phyloP scores from a whole-genome alignment of 352 stramenopile genomes.

The Bremia lactucae region DNA sequence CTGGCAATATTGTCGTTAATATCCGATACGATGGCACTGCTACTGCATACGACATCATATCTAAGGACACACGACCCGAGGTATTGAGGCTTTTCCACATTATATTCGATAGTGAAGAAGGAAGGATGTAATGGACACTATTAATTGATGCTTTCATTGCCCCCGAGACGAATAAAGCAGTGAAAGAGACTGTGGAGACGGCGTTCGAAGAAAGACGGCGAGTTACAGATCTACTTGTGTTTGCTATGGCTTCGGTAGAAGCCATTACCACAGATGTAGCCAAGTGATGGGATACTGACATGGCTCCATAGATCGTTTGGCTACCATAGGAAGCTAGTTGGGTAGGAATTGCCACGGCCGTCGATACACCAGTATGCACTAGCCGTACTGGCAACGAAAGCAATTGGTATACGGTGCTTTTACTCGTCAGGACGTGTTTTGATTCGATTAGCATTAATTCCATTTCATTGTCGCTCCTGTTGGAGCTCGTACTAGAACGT shows the following conservation, averaged over 20 bases:
- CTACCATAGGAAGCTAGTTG: slow-evolving; percentile 43
- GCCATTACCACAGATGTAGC: slow-evolving; percentile 49
- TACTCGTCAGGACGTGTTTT: slow-evolving; percentile 2
- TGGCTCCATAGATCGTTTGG: slow-evolving; percentile 40
- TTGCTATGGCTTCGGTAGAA: slow-evolving; percentile 32
- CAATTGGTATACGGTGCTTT: slow-evolving; percentile 36
- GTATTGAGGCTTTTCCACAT: slow-evolving; percentile 53
- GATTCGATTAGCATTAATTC: slow-evolving; percentile 9
- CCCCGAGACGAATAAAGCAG: slow-evolving; percentile 33
- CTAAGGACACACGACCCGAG: slow-evolving; percentile 47
- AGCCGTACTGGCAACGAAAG: slow-evolving; percentile 51
- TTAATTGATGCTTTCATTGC: slow-evolving; percentile 44
- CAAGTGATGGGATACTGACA: slow-evolving; percentile 46
- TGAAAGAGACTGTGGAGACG: slow-evolving; percentile 47
- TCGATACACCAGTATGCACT: slow-evolving; percentile 46
- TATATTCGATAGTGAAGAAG: slow-evolving; percentile 42
- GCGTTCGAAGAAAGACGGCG: slow-evolving; percentile 35
- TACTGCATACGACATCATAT: slow-evolving; percentile 52
- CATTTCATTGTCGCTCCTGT: slow-evolving; percentile 11
- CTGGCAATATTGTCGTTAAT: slow-evolving; percentile 34
- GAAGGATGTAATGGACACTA: slow-evolving; percentile 43
- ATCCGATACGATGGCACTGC: slow-evolving; percentile 59
- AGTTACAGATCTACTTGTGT: slow-evolving; percentile 46
- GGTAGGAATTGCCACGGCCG: slow-evolving; percentile 38
- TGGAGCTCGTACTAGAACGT: slow-evolving; percentile 12